Conservation (phyloP, 2,329 filamentous ascomycete species). For the Colletotrichum sublineola region DNA sequence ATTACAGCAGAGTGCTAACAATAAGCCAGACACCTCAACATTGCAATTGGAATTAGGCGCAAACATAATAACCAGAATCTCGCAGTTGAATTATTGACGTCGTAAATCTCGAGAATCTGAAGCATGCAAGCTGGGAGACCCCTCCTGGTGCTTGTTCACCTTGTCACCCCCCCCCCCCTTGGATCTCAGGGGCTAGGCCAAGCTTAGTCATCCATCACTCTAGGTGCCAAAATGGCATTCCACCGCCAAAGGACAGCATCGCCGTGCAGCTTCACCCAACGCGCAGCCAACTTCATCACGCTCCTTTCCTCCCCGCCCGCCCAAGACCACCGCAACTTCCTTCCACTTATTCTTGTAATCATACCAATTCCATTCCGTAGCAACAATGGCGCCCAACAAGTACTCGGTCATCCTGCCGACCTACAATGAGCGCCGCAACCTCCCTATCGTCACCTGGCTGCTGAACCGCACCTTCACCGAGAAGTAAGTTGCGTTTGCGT, state of each 20-base stretch:
- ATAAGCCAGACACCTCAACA: too few relatives aligned
- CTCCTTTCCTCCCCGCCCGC: constrained; percentile 45
- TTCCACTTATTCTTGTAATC: neutral
- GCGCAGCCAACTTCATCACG: constrained; percentile 45
- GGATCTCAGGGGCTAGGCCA: constrained; percentile 31
- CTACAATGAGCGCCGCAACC: constrained; percentile 97
- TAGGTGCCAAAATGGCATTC: constrained; percentile 35
- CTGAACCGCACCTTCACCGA: constrained; percentile 92
- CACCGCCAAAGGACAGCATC: constrained; percentile 39
- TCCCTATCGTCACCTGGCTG: constrained; percentile 95
- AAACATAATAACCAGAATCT: too few relatives aligned
- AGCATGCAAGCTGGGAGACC: neutral
- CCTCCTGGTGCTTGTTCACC: constrained; percentile 12
- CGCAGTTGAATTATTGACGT: neutral
- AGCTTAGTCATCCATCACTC: constrained; percentile 38
- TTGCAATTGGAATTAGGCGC: neutral
- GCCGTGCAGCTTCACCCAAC: constrained; percentile 18
- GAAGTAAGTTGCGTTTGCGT: constrained; percentile 69
- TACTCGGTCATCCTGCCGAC: constrained; percentile 98
- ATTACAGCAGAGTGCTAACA: neutral
- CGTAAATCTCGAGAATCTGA: neutral
- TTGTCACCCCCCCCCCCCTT: constrained; percentile 24
- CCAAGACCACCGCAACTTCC: constrained; percentile 2
- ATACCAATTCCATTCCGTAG: constrained; percentile 51
- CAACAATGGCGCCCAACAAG: constrained; percentile 67